Conservation (phyloP, 2,329 filamentous ascomycete species). For the Colletotrichum theobromicola region DNA sequence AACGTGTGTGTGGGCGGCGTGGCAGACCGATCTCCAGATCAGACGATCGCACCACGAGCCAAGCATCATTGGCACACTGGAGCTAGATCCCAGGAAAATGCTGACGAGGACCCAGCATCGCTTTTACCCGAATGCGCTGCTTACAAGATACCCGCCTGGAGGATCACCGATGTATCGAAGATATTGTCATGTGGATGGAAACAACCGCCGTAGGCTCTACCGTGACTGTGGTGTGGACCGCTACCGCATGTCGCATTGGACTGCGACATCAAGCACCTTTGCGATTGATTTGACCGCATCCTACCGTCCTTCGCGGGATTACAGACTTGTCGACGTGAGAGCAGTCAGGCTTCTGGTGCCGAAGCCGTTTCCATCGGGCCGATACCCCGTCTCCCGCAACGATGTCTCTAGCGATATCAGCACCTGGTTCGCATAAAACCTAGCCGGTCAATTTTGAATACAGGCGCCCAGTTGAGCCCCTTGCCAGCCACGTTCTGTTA, state of each 20-base stretch:
- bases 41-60: slow-evolving; percentile 20
- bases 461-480: neutral
- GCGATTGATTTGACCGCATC: neutral
- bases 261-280: neutral
- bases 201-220: neutral
- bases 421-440: neutral
- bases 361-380: too few species aligned
- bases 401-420: neutral
- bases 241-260: neutral
- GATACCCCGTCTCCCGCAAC: neutral
- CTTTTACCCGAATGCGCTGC: neutral
- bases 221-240: neutral
- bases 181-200: neutral
- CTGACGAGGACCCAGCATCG: neutral
- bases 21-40: slow-evolving; percentile 24
- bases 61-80: slow-evolving; percentile 11
- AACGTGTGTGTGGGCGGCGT: slow-evolving; percentile 13
- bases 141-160: neutral
- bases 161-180: neutral
- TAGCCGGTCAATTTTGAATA: neutral
- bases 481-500: neutral
- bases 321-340: neutral
- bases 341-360: neutral
- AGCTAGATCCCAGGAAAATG: slow-evolving; percentile 11
- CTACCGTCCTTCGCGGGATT: neutral